Evolutionary conservation across 2,329 filamentous ascomycete genomes (phyloP).

Genomic region (Botryotinia calthae): DNA sequence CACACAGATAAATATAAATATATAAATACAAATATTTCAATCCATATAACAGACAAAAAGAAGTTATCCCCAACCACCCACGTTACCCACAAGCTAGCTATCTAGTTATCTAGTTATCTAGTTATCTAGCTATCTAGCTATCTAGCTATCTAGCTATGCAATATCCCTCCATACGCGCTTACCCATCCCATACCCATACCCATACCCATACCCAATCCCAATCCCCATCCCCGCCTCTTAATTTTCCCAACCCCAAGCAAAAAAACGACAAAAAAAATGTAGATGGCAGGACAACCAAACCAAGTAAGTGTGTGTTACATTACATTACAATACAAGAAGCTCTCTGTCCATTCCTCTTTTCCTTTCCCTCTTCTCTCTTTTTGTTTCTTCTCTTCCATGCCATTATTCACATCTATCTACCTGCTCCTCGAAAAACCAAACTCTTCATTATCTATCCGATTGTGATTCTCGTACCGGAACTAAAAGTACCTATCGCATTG

Average conservation of each 20-base stretch:
- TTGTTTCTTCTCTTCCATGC: conserved; percentile 5
- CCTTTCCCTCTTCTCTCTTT: neutral
- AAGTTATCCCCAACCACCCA: neutral
- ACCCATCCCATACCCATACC: neutral
- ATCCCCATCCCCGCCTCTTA: conserved; percentile 11
- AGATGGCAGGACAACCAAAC: conserved; percentile 26
- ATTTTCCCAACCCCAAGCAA: conserved; percentile 6
- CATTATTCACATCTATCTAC: neutral
- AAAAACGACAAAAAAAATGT: conserved; percentile 15
- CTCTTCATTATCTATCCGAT: neutral
- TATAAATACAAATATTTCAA: no score
- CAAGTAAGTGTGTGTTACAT: neutral
- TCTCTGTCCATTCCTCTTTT: neutral
- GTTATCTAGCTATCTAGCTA: neutral
- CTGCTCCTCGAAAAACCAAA: neutral
- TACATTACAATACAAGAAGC: conserved; percentile 15
- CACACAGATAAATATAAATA: no score
- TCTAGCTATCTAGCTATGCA: neutral
- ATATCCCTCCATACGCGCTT: neutral
- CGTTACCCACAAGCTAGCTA: neutral
- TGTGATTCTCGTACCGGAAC: neutral
- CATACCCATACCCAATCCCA: neutral
- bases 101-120: neutral
- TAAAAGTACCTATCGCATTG: neutral
- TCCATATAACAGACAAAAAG: neutral